Evolutionary conservation across 306 rosid genomes (phyloP).

Genomic region (Mucuna pruriens): DNA sequence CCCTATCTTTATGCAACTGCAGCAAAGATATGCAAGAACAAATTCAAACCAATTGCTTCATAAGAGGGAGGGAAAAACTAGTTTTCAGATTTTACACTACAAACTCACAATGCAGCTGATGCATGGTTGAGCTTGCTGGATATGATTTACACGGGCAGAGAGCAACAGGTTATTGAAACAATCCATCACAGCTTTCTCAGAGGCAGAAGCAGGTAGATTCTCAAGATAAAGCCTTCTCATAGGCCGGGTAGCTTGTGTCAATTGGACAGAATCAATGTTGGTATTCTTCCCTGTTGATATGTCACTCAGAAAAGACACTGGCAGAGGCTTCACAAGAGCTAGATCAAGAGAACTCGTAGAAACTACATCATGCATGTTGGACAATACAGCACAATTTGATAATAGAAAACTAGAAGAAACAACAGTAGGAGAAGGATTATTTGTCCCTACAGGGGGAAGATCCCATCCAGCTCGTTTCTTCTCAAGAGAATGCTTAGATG

Average conservation of each 20-base stretch:
- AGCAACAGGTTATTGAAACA: constrained; percentile 71
- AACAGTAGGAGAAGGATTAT: constrained; percentile 51
- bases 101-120: constrained; percentile 86
- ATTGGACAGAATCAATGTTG: constrained; percentile 73
- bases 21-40: constrained; percentile 41
- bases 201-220: constrained; percentile 74
- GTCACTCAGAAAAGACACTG: constrained; percentile 44
- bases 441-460: constrained; percentile 59
- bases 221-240: constrained; percentile 94
- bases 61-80: neutral
- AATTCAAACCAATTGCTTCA: constrained; percentile 37
- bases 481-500: constrained; percentile 65
- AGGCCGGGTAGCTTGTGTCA: constrained; percentile 94
- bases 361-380: constrained; percentile 53
- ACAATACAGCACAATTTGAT: constrained; percentile 50
- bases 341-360: constrained; percentile 54
- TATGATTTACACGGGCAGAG: constrained; percentile 62
- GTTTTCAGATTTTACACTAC: constrained; percentile 25
- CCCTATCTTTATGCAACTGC: constrained; percentile 84
- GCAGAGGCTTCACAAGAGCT: constrained; percentile 44
- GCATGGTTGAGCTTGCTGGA: constrained; percentile 81
- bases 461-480: constrained; percentile 90
- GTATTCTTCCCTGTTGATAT: constrained; percentile 56
- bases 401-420: constrained; percentile 59
- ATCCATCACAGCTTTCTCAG: constrained; percentile 80